phyloP scores from a whole-genome alignment of 352 stramenopile genomes.

The Phytophthora foliorum region DNA sequence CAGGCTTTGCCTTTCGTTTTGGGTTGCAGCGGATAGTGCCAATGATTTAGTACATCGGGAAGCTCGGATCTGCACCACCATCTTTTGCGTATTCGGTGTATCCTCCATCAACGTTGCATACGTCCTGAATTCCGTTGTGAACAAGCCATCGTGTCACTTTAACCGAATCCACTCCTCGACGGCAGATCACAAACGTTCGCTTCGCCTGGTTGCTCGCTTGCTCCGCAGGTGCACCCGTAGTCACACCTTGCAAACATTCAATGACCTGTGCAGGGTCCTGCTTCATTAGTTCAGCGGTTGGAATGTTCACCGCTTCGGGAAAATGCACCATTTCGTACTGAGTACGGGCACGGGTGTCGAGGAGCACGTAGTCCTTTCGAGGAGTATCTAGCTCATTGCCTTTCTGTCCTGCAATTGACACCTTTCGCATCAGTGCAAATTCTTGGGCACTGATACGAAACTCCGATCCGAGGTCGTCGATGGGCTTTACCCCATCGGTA shows the following conservation, averaged over 20 bases:
- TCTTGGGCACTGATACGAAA: conserved; percentile 49
- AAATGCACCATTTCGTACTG: conserved; percentile 89
- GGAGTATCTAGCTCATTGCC: neutral
- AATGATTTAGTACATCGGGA: conserved; percentile 78
- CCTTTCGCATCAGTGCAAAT: conserved; percentile 48
- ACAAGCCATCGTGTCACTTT: conserved; percentile 70
- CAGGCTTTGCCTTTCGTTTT: conserved; percentile 15
- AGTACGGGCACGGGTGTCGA: conserved; percentile 63
- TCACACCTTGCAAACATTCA: conserved; percentile 17
- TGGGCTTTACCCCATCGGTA: neutral
- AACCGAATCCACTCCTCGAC: conserved; percentile 81
- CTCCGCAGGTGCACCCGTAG: neutral
- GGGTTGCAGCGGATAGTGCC: neutral
- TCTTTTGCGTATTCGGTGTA: conserved; percentile 71
- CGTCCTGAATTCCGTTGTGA: conserved; percentile 44
- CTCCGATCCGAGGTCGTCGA: conserved; percentile 30
- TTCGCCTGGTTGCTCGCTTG: neutral
- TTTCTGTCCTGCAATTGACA: neutral
- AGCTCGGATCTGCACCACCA: conserved; percentile 49
- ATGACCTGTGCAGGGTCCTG: conserved; percentile 34
- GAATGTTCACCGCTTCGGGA: conserved; percentile 70
- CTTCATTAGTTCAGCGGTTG: conserved; percentile 57
- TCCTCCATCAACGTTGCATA: conserved; percentile 76
- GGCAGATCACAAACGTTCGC: conserved; percentile 74
- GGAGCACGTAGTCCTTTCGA: conserved; percentile 46